Percentiles rank a stretch among this genome's conserved stretches.
Conservation (phyloP, 768 basidiomycete genomes). For the Agaricus sinodeliciosus region DNA sequence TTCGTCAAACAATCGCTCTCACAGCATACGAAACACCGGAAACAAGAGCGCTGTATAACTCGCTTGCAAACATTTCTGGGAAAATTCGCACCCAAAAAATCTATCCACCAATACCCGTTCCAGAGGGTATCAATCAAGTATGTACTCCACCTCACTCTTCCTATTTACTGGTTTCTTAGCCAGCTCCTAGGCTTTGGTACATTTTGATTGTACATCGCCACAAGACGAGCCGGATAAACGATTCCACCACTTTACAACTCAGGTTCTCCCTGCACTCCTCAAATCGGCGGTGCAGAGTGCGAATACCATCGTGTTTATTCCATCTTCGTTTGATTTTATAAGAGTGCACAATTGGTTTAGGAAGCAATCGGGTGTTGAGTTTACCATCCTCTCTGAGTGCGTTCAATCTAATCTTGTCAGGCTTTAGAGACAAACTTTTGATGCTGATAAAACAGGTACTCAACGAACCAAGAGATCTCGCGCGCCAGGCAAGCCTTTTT, state of each 20-base stretch:
- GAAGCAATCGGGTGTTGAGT: constrained; percentile 63
- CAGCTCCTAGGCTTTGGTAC: constrained; percentile 51
- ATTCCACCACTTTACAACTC: constrained; percentile 81
- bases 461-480: constrained; percentile 89
- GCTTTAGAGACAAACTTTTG: neutral
- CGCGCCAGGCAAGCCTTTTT: constrained; percentile 93
- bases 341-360: constrained; percentile 83
- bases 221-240: constrained; percentile 83
- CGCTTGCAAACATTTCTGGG: constrained; percentile 81
- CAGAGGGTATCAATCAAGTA: constrained; percentile 80
- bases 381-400: constrained; percentile 87
- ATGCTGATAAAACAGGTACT: constrained; percentile 52
- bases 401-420: constrained; percentile 13
- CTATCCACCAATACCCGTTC: constrained; percentile 74
- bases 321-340: constrained; percentile 96
- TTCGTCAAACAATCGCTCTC: constrained; percentile 86
- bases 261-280: constrained; percentile 77
- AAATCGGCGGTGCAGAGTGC: constrained; percentile 92
- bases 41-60: constrained; percentile 71
- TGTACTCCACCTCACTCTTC: constrained; percentile 14
- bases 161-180: neutral
- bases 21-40: constrained; percentile 90
- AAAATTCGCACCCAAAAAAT: constrained; percentile 63
- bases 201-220: constrained; percentile 65
- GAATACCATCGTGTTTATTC: constrained; percentile 84